Conservation (phyloP, 139 green algal species). For the Micractinium conductrix region DNA sequence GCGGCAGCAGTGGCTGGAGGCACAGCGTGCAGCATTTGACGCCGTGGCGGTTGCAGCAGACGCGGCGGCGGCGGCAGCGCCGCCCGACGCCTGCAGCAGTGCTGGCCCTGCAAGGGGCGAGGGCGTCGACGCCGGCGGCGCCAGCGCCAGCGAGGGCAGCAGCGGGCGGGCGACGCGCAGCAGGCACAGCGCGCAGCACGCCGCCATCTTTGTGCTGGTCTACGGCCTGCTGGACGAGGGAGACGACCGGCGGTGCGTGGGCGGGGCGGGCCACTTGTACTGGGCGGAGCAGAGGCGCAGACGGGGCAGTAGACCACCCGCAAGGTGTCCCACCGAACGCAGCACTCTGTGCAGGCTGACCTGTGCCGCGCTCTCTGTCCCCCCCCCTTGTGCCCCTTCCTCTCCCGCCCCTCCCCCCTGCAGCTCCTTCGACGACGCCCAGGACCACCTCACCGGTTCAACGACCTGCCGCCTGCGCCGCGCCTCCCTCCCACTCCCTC, state of each 20-base stretch:
- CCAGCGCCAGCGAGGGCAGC: not conserved
- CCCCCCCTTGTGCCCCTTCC: not conserved
- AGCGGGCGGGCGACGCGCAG: not conserved
- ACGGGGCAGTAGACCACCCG: too few species aligned
- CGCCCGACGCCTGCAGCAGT: not conserved
- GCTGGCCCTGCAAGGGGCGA: not conserved
- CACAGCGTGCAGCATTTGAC: not conserved
- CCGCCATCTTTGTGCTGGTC: slow-evolving; percentile 38
- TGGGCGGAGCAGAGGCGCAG: too few species aligned
- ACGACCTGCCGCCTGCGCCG: not conserved
- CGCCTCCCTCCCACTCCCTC: not conserved
- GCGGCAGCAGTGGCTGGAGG: slow-evolving; percentile 13
- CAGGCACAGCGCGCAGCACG: slow-evolving; percentile 10
- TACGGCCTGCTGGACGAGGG: slow-evolving; percentile 27
- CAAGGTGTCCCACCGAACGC: too few species aligned
- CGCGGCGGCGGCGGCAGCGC: not conserved
- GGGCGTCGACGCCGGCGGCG: not conserved
- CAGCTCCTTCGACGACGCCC: not conserved
- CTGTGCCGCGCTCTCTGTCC: too few species aligned
- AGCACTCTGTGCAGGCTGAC: too few species aligned
- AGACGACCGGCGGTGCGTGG: slow-evolving; percentile 28
- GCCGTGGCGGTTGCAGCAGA: not conserved
- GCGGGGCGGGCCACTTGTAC: not conserved
- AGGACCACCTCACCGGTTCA: not conserved
- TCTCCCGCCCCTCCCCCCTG: not conserved